A percentile compares a stretch with the other conserved stretches of the same genome.
phyloP scores from a whole-genome alignment of 352 stramenopile species.

The Phytophthora nicotianae region DNA sequence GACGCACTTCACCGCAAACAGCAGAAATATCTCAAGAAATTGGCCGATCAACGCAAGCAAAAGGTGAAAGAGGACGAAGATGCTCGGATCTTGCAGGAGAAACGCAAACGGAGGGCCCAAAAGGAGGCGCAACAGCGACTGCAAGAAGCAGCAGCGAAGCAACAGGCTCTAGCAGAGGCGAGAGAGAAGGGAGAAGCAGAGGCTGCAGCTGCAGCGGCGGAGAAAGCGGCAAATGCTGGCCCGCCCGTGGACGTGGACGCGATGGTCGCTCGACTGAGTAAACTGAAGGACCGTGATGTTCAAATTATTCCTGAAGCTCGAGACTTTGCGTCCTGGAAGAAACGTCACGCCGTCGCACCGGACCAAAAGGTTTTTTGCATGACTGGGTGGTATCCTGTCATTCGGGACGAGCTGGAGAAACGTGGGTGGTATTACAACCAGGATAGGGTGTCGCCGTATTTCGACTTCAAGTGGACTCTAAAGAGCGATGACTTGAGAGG shows the following conservation, averaged over 20 bases:
- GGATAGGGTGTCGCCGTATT: constrained; percentile 85
- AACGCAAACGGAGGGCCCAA: constrained; percentile 55
- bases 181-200: constrained; percentile 52
- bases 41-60: constrained; percentile 66
- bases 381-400: constrained; percentile 93
- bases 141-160: constrained; percentile 52
- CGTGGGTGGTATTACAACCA: constrained; percentile 91
- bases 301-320: constrained; percentile 72
- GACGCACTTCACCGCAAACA: constrained; percentile 67
- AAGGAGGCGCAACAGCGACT: constrained; percentile 60
- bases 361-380: constrained; percentile 92
- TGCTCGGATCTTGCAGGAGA: constrained; percentile 53
- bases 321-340: constrained; percentile 91
- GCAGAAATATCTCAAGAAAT: constrained; percentile 64
- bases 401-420: constrained; percentile 87
- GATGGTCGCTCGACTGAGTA: constrained; percentile 83
- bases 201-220: constrained; percentile 37
- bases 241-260: constrained; percentile 55
- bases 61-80: constrained; percentile 80
- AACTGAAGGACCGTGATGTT: constrained; percentile 68
- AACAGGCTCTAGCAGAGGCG: constrained; percentile 39
- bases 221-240: constrained; percentile 28
- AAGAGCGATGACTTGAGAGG: constrained; percentile 86
- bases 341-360: constrained; percentile 71
- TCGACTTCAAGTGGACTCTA: constrained; percentile 93